These are phyloP conservation scores for Buxus sempervirens DNA, from an alignment of 164 flowering plant species.

Conservation along the genomic window DNA sequence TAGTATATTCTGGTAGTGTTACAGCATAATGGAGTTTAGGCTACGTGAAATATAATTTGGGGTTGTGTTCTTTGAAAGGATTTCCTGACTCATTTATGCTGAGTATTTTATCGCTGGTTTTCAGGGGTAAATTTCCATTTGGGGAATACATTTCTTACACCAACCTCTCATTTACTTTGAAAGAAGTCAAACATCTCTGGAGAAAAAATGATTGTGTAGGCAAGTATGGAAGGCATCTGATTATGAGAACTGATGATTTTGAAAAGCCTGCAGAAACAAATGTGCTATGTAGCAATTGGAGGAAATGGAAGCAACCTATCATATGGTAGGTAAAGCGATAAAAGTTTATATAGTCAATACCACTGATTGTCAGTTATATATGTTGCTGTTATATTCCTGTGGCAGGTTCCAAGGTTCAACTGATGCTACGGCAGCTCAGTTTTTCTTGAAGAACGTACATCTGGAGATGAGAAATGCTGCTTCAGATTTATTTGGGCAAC, in stretches of 20 bases:
- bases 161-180: constrained; percentile 64
- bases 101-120: constrained; percentile 15
- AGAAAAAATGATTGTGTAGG: constrained; percentile 59
- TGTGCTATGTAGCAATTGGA: constrained; percentile 95
- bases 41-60: not conserved
- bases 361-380: not conserved
- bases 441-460: constrained; percentile 88
- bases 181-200: constrained; percentile 96
- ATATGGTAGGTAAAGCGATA: constrained; percentile 78
- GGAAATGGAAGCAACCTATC: constrained; percentile 78
- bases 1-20: not conserved
- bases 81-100: not conserved
- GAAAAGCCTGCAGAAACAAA: constrained; percentile 70
- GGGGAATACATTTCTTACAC: constrained; percentile 82
- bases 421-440: constrained; percentile 89
- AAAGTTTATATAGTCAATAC: not conserved
- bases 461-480: constrained; percentile 71
- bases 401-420: constrained; percentile 88
- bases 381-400: not conserved
- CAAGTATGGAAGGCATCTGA: constrained; percentile 54
- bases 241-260: constrained; percentile 83
- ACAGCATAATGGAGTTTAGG: not conserved
- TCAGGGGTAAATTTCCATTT: constrained; percentile 89
- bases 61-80: not conserved
- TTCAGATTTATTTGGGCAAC: constrained; percentile 58